Conservation (phyloP, 2,329 filamentous ascomycete species). For the Aspergillus amoenus region DNA sequence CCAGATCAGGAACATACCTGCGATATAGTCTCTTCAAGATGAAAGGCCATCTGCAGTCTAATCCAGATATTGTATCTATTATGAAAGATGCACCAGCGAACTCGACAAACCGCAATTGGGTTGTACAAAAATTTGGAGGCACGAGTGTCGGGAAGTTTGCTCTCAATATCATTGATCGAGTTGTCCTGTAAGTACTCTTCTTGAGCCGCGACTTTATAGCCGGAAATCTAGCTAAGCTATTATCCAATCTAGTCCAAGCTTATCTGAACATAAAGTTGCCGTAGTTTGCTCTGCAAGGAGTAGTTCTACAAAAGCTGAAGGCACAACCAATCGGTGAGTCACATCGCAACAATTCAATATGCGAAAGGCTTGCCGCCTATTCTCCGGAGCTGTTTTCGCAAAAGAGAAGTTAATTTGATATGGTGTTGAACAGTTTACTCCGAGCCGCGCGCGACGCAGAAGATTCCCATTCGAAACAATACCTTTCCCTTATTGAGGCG, state of each 20-base stretch:
- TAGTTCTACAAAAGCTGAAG: conserved; percentile 89
- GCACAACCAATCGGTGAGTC: conserved; percentile 89
- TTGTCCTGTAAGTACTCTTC: conserved; percentile 56
- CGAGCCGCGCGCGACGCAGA: conserved; percentile 52
- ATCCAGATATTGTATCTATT: conserved; percentile 14
- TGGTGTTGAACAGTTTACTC: conserved; percentile 36
- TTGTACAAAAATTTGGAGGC: conserved; percentile 93
- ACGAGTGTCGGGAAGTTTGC: conserved; percentile 96
- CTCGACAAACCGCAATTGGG: conserved; percentile 57
- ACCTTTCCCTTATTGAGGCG: conserved; percentile 72
- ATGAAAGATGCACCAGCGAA: conserved; percentile 16
- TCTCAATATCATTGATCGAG: conserved; percentile 69
- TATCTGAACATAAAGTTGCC: conserved; percentile 72
- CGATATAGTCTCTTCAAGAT: conserved; percentile 14
- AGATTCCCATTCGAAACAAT: conserved; percentile 54
- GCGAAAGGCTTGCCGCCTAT: not conserved
- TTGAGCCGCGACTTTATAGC: conserved; percentile 4
- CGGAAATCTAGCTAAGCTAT: conserved; percentile 1
- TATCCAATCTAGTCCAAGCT: conserved; percentile 50
- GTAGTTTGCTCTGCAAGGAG: conserved; percentile 95
- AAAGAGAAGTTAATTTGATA: conserved; percentile 4
- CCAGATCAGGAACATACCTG: conserved; percentile 11
- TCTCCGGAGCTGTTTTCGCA: not conserved
- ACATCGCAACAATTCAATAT: conserved; percentile 10
- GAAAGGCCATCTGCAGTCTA: conserved; percentile 15